Base-by-base conservation (phyloP, 352 stramenopile genomes). In the Paralagenidium karlingii region DNA sequence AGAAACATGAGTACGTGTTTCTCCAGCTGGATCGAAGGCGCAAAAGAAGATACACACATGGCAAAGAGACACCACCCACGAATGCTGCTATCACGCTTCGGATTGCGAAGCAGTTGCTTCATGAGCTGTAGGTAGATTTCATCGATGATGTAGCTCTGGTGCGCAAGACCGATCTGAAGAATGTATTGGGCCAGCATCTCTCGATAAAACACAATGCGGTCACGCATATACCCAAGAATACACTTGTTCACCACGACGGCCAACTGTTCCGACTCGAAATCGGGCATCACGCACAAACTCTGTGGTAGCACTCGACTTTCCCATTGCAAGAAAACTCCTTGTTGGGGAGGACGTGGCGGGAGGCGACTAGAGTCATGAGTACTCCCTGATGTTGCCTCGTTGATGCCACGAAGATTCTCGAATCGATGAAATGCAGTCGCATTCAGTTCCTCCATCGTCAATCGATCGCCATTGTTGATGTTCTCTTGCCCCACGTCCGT, bases 151-250 rank as follows among this genome's bases (percentile, higher is more conserved):
- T 45, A 15, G 29, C 70, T 77, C 3, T 69, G 48, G 25, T 92
- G 78, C 29, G 90, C 73, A 11, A 96, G 43, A 1, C 83, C 89
- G 45, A 95, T 92, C 45, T 92, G 78, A 16, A 97, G 58, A 33
- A 97, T 86, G 38, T 94, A 94, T 54, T 97, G 87, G 12, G 86
- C 87, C 22, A 96, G 60, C 62, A 94, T 97, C 31, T 94, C 88
- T 9, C 88, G 85, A 48, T 95, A 97, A 42, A 82, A 88, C 24
- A 96, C 87, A 39, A 93, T 81, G 7, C 92, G 89, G 43, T 97
- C 90, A 3, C 89, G 82, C 82, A 95, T 96, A 65, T 97, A 97
- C 1, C 90, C 86, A 12, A 96, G 63, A 24, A 97, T 74, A 43
- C 81, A 94, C 20, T 88, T 85, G 56, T 96, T 89, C n/a, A 97